phyloP scores from a whole-genome alignment of 495 filamentous ascomycete genomes.

The Acidiella bohemica region DNA sequence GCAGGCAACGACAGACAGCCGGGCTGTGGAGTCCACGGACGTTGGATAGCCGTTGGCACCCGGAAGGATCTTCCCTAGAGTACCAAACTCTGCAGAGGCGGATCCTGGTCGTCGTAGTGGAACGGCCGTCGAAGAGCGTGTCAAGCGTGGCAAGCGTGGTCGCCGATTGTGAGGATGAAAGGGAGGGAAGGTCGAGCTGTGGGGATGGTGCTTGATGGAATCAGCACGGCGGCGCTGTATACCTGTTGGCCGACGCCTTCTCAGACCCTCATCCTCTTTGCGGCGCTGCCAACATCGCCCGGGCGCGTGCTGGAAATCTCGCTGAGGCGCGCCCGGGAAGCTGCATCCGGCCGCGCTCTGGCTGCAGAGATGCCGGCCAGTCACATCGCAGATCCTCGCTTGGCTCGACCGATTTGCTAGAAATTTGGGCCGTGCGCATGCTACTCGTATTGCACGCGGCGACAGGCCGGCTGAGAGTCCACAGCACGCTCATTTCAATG shows the following conservation, averaged over 20 bases:
- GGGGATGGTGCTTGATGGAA: background rate
- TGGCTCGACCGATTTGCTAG: slow-evolving; percentile 6
- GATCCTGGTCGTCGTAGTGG: too few relatives aligned
- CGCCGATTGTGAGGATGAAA: too few relatives aligned
- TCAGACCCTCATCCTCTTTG: background rate
- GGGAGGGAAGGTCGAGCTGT: too few relatives aligned
- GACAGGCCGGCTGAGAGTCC: background rate
- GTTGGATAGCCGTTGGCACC: background rate
- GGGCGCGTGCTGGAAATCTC: background rate
- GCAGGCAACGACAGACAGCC: slow-evolving; percentile 1
- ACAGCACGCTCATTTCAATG: background rate
- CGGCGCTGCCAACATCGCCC: background rate
- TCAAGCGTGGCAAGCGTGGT: too few relatives aligned
- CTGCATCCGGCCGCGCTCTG: slow-evolving; percentile 3
- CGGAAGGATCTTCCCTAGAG: background rate
- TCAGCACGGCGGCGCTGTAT: slow-evolving; percentile 4
- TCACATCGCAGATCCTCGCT: slow-evolving; percentile 6
- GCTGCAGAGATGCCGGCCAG: slow-evolving; percentile 5
- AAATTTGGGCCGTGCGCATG: background rate
- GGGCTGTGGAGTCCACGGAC: background rate
- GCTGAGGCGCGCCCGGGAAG: slow-evolving; percentile 3
- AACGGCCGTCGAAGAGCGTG: too few relatives aligned
- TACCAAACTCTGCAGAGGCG: background rate
- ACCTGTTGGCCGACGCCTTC: too few relatives aligned
- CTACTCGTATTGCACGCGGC: background rate